phyloP scores from a whole-genome alignment of 2,329 filamentous ascomycete genomes.

The Pyricularia grisea region DNA sequence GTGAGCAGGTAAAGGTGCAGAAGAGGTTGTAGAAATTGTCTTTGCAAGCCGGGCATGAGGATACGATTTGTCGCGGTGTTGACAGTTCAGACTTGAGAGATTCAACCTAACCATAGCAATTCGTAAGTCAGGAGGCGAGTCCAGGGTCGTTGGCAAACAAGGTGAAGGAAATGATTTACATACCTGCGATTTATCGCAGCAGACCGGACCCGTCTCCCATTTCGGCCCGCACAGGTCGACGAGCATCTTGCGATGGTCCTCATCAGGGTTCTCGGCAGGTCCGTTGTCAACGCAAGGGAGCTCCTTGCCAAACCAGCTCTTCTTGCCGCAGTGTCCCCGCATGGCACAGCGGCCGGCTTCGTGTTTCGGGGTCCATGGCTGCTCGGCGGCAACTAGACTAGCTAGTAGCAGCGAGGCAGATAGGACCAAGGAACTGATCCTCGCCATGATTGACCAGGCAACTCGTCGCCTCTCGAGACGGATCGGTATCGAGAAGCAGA shows the following conservation, averaged over 20 bases:
- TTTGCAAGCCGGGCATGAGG: conserved; percentile 92
- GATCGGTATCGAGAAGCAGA: background rate
- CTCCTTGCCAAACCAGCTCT: conserved; percentile 80
- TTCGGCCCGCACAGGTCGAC: conserved; percentile 78
- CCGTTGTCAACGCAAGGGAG: conserved; percentile 91
- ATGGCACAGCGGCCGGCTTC: conserved; percentile 86
- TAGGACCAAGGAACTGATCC: conserved; percentile 23
- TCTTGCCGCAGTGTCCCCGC: conserved; percentile 82
- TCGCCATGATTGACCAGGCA: conserved; percentile 23
- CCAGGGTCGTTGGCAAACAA: background rate
- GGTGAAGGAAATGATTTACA: conserved; percentile 8
- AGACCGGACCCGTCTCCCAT: conserved; percentile 78
- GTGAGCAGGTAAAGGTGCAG: conserved; percentile 96
- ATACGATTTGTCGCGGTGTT: conserved; percentile 79
- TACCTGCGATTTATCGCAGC: conserved; percentile 75
- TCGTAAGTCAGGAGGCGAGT: background rate
- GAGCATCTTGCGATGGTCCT: conserved; percentile 64
- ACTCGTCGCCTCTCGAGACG: background rate
- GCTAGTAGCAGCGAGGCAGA: conserved; percentile 23
- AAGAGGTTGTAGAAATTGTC: conserved; percentile 98
- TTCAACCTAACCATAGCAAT: conserved; percentile 47
- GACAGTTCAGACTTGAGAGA: conserved; percentile 76
- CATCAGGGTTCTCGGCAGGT: conserved; percentile 63
- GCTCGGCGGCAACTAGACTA: conserved; percentile 13
- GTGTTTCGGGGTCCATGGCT: conserved; percentile 50